Conservation (phyloP, 768 basidiomycete species). For the Mycena polygramma region DNA sequence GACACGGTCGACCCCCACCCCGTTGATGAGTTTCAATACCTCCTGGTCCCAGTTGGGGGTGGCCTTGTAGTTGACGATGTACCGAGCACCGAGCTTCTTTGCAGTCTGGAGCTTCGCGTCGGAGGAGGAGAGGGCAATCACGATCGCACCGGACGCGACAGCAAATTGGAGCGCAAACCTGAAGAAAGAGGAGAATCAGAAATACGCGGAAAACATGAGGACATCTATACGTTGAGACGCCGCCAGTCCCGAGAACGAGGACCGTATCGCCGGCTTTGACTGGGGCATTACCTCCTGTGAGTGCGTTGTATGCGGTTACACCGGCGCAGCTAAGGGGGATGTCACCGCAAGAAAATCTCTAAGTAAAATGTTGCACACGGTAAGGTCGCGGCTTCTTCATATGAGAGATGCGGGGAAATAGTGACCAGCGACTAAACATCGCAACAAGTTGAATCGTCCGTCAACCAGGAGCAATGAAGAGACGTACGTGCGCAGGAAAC, state of each 20-base stretch:
- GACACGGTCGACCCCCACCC: slow-evolving; percentile 41
- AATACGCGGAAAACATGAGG: not conserved
- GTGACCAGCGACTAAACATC: slow-evolving; percentile 58
- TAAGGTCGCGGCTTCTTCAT: slow-evolving; percentile 75
- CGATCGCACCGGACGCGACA: slow-evolving; percentile 61
- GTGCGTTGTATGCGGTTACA: slow-evolving; percentile 63
- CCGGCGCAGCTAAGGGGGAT: slow-evolving; percentile 52
- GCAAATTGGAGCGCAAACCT: slow-evolving; percentile 64
- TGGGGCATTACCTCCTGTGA: slow-evolving; percentile 50
- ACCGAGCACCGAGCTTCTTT: slow-evolving; percentile 55
- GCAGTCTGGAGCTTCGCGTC: slow-evolving; percentile 60
- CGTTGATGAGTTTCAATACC: slow-evolving; percentile 50
- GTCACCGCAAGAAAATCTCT: not conserved
- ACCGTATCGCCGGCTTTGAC: slow-evolving; percentile 64
- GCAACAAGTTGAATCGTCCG: not conserved
- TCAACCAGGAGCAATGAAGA: not conserved
- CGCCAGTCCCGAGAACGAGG: slow-evolving; percentile 60
- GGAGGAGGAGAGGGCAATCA: slow-evolving; percentile 66
- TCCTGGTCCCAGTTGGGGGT: slow-evolving; percentile 64
- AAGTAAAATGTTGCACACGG: slow-evolving; percentile 54
- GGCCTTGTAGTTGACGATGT: slow-evolving; percentile 66
- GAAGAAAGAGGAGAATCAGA: slow-evolving; percentile 19
- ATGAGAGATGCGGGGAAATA: slow-evolving; percentile 69
- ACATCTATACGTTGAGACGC: slow-evolving; percentile 55
- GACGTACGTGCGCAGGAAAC: slow-evolving; percentile 58